A percentile compares a stretch with the other conserved stretches of the same genome.
These are phyloP conservation scores for Galerina sulciceps DNA, from an alignment of 768 basidiomycete genomes.

Conservation along the genomic window DNA sequence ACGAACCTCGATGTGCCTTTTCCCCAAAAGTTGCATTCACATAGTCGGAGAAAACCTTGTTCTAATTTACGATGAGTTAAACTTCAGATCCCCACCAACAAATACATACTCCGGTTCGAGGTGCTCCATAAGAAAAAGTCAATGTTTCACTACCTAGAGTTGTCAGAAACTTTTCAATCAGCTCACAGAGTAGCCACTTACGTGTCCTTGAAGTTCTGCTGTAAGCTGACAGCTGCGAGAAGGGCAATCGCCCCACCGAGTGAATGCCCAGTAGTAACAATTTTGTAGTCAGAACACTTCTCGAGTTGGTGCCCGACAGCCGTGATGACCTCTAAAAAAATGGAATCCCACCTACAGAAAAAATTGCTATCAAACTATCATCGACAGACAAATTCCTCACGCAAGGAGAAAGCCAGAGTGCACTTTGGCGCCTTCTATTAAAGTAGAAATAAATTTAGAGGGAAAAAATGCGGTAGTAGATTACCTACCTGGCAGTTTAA, in stretches of 20 bases:
- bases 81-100: not conserved
- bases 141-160: constrained; percentile 32
- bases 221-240: constrained; percentile 48
- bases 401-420: constrained; percentile 56
- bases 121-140: constrained; percentile 56
- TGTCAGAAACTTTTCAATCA: not conserved
- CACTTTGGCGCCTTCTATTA: constrained; percentile 41
- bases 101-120: constrained; percentile 47
- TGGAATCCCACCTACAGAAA: constrained; percentile 51
- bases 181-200: not conserved
- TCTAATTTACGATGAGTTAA: constrained; percentile 31
- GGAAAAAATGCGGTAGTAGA: not conserved
- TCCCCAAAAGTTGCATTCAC: constrained; percentile 45
- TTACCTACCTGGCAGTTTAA: constrained; percentile 41
- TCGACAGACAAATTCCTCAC: constrained; percentile 30
- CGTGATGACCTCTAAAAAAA: constrained; percentile 42
- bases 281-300: constrained; percentile 37
- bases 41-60: constrained; percentile 47
- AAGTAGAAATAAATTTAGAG: not conserved
- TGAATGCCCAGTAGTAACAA: constrained; percentile 58
- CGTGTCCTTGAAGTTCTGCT: constrained; percentile 37
- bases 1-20: constrained; percentile 46
- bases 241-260: constrained; percentile 57
- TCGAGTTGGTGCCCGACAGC: constrained; percentile 39
- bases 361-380: not conserved